Conservation (phyloP, 495 filamentous ascomycete genomes). For the Aeminium ludgeri region DNA sequence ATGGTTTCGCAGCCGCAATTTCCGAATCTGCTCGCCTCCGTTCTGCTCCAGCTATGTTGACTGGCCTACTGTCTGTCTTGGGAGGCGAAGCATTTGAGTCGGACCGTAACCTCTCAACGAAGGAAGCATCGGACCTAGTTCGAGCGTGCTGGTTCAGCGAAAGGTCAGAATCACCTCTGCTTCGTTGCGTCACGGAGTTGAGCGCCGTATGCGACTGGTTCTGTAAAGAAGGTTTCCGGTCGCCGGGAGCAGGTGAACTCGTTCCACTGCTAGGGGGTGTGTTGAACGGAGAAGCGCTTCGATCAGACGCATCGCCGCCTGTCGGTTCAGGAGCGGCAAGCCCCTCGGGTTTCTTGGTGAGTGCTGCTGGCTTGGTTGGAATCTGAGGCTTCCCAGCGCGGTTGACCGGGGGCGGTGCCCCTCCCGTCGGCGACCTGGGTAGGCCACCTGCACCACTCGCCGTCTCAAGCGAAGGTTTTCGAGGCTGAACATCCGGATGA, state of each 20-base stretch:
- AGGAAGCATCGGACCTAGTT: conserved; percentile 8
- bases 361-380: conserved; percentile 29
- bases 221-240: conserved; percentile 16
- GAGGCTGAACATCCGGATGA: too few species aligned
- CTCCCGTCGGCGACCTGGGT: too few species aligned
- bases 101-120: not conserved
- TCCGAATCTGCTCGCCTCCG: conserved; percentile 5
- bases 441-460: too few species aligned
- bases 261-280: conserved; percentile 71
- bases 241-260: conserved; percentile 30
- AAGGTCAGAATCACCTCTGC: conserved; percentile 7
- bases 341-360: conserved; percentile 18
- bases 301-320: conserved; percentile 26
- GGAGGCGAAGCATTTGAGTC: conserved; percentile 4
- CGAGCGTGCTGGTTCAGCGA: conserved; percentile 8
- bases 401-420: conserved; percentile 54
- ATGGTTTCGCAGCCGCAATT: too few species aligned
- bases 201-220: not conserved
- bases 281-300: conserved; percentile 68
- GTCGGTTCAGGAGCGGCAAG: conserved; percentile 25
- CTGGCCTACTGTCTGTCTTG: too few species aligned
- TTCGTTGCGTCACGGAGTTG: conserved; percentile 17
- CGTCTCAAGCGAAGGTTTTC: too few species aligned
- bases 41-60: too few species aligned
- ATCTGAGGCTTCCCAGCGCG: conserved; percentile 70